Evolutionary conservation across 106 monocot species (phyloP).

Genomic region (Platanthera zijinensis): DNA sequence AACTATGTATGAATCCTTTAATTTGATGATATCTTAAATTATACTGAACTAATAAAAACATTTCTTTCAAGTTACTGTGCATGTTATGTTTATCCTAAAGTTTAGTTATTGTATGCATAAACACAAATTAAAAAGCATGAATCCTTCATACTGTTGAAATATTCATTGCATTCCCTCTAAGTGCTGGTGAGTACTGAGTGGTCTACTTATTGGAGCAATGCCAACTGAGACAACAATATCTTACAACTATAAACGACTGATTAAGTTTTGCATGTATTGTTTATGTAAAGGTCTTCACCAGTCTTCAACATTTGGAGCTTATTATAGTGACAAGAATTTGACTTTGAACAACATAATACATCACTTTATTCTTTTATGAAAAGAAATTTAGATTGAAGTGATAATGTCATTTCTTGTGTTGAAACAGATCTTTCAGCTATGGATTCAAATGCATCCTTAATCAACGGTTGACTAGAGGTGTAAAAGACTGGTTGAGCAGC

Average conservation of each 20-base stretch:
- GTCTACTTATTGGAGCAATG: background rate
- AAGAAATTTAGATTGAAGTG: background rate
- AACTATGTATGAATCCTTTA: background rate
- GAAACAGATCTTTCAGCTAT: conserved; percentile 75
- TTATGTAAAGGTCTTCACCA: background rate
- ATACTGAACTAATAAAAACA: background rate
- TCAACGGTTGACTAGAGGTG: background rate
- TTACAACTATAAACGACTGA: background rate
- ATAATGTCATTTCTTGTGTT: background rate
- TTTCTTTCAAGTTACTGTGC: too few relatives aligned
- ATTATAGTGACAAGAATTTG: background rate
- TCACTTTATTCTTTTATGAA: background rate
- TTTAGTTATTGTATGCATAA: background rate
- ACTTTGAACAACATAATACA: background rate
- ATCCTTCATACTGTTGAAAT: background rate
- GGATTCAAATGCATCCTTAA: conserved; percentile 42
- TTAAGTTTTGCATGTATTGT: background rate
- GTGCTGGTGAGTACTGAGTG: background rate
- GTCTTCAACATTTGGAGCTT: background rate
- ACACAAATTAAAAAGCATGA: background rate
- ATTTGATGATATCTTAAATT: background rate
- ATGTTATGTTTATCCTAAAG: too few relatives aligned
- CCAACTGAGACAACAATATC: background rate
- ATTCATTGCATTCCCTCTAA: background rate
- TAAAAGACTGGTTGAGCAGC: background rate